phyloP scores from a whole-genome alignment of 1,284 basidiomycete species.

The Marasmius fiardii region DNA sequence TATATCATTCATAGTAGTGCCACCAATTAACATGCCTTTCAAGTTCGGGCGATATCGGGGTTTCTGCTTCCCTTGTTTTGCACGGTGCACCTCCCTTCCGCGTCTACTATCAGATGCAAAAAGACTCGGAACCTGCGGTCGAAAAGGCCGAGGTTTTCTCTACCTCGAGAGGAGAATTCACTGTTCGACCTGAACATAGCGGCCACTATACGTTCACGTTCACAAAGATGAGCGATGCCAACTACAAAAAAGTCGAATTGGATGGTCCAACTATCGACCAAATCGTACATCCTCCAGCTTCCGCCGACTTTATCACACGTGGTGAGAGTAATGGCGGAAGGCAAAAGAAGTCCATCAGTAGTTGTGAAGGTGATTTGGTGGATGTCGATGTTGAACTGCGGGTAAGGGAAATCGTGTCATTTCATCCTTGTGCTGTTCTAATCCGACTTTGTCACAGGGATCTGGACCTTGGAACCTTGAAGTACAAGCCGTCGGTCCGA shows the following conservation, averaged over 20 bases:
- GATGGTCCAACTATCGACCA: slow-evolving; percentile 77
- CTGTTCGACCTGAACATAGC: slow-evolving; percentile 83
- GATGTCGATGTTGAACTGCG: slow-evolving; percentile 76
- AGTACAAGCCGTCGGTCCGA: slow-evolving; percentile 71
- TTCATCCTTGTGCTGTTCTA: neutral
- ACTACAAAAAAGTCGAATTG: slow-evolving; percentile 76
- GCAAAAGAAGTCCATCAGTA: slow-evolving; percentile 56
- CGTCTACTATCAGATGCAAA: slow-evolving; percentile 75
- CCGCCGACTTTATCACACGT: slow-evolving; percentile 64
- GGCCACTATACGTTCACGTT: slow-evolving; percentile 91
- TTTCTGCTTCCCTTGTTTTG: slow-evolving; percentile 83
- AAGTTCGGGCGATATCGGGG: slow-evolving; percentile 93
- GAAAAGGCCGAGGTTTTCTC: slow-evolving; percentile 64
- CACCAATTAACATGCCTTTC: slow-evolving; percentile 13
- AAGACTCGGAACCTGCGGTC: slow-evolving; percentile 60
- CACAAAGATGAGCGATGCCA: slow-evolving; percentile 75
- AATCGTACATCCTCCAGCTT: slow-evolving; percentile 84
- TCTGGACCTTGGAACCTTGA: slow-evolving; percentile 87
- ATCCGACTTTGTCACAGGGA: slow-evolving; percentile 46
- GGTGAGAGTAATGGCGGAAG: slow-evolving; percentile 32
- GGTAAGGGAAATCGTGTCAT: slow-evolving; percentile 39
- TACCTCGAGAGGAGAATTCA: slow-evolving; percentile 79
- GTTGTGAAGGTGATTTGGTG: slow-evolving; percentile 73
- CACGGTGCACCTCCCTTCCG: slow-evolving; percentile 90
- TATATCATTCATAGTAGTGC: neutral